phyloP scores from a whole-genome alignment of 2,329 filamentous ascomycete species.

The Colletotrichum agaves region DNA sequence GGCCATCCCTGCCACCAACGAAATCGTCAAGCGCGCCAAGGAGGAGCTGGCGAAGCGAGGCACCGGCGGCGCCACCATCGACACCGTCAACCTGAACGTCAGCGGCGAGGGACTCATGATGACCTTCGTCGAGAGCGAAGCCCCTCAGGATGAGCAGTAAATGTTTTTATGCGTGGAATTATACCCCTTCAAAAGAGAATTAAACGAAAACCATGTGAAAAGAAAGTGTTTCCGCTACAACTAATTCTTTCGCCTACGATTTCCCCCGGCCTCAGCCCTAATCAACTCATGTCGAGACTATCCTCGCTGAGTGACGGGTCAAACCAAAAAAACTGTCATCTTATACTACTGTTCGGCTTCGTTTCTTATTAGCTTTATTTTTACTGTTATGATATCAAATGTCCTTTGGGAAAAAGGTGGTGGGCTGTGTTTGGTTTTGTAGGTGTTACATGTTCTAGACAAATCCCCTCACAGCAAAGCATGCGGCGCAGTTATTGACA shows the following conservation, averaged over 20 bases:
- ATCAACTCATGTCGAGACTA: conserved; percentile 20
- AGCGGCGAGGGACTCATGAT: conserved; percentile 58
- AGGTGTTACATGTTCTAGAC: conserved; percentile 17
- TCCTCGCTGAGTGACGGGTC: conserved; percentile 16
- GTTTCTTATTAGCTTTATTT: conserved; percentile 1
- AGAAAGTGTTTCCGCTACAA: neutral
- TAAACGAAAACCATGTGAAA: neutral
- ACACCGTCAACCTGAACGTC: conserved; percentile 57
- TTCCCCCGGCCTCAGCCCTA: conserved; percentile 18
- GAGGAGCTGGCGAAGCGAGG: conserved; percentile 35
- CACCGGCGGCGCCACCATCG: conserved; percentile 47
- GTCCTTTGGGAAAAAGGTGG: conserved; percentile 6
- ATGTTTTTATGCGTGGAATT: conserved; percentile 9
- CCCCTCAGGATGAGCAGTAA: conserved; percentile 45
- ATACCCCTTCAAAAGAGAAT: neutral
- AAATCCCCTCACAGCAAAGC: conserved; percentile 25
- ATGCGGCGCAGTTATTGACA: conserved; percentile 17
- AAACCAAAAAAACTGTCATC: neutral
- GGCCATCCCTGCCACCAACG: conserved; percentile 12
- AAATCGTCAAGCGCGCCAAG: conserved; percentile 31
- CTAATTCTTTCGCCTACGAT: conserved; percentile 1
- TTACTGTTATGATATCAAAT: conserved; percentile 34
- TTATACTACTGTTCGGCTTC: neutral
- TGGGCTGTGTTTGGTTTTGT: neutral
- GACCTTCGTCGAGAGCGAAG: conserved; percentile 57